A percentile compares a stretch with the other conserved stretches of the same genome.
Conservation (phyloP, 305 asterid genomes). For the Ilex paraguariensis region DNA sequence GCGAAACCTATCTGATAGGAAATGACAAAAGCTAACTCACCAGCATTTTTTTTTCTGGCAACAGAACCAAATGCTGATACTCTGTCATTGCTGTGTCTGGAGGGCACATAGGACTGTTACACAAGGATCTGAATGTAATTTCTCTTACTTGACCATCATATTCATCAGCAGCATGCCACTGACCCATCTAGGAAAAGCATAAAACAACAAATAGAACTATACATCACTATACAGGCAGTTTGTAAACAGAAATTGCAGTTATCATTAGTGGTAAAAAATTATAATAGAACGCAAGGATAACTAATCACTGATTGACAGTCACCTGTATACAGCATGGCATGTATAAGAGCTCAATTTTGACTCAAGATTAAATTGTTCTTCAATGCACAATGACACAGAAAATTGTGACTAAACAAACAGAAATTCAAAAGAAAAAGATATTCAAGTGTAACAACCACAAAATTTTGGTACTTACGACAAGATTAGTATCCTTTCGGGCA, state of each 20-base stretch:
- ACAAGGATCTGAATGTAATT: slow-evolving; percentile 64
- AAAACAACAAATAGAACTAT: slow-evolving; percentile 12
- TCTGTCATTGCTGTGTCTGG: slow-evolving; percentile 92
- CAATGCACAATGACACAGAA: no score
- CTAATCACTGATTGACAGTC: no score
- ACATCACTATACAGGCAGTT: no score
- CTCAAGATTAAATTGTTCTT: no score
- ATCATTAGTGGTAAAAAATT: background rate
- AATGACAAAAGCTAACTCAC: slow-evolving; percentile 26
- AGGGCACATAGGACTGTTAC: slow-evolving; percentile 92
- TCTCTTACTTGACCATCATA: slow-evolving; percentile 88
- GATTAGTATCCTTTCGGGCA: slow-evolving; percentile 71
- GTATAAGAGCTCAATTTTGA: no score
- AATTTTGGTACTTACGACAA: slow-evolving; percentile 46
- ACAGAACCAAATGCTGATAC: slow-evolving; percentile 62
- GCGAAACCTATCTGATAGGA: background rate
- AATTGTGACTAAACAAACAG: no score
- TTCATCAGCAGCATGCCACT: slow-evolving; percentile 73
- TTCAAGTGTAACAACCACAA: background rate
- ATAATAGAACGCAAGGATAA: no score
- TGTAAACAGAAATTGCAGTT: slow-evolving; percentile 11
- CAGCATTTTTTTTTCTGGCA: slow-evolving; percentile 65
- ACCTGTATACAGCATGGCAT: no score
- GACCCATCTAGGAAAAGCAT: slow-evolving; percentile 58
- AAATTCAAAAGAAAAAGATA: background rate